Evolutionary conservation across 73 alveolate species (phyloP), one percentile per base, ranked within the genome.

Genomic region (Paramecium biaurelia): DNA sequence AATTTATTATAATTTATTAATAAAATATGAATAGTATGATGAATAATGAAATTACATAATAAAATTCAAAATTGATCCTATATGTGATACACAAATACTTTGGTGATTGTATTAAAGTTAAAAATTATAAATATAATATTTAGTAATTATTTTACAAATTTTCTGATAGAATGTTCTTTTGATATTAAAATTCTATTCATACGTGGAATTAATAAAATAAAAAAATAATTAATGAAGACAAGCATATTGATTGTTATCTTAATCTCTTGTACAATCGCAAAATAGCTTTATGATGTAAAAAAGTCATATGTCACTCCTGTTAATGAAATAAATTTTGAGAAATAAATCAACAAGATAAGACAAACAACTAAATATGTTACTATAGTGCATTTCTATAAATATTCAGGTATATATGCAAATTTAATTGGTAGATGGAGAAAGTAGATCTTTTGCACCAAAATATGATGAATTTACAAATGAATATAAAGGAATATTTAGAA

Each of bases 401-500:
- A 34, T 57, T 38, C 42, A 37, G 93, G 93, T 88, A 88, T 43
- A 34, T 30, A 9, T 7, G 42, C 26, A 10, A 7, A 21, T n/a
- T 86, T 28, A 12, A 53, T 53, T 32, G 26, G 70, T 20, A 76
- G 94, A 93, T 76, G 93, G 95, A 30, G 92, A 89, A 41, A 53
- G 92, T 24, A 59, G 53, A 76, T 42, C 42, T 43, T 49, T 72
- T 43, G 96, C 93, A 41, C 96, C 95, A 9, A 97, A 95, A 28
- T 94, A 94, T 76, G 97, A 96, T 30, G 96, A 93, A 76, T 94
- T 97, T 57, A 98, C 98, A 47, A 96, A 97, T 76, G 99, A 97
- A 85, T 96, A 97, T 93, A 95, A 96, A 94, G 99, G 99, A 1
- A 95, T 98, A 94, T 98, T 95, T 76, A 95, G 94, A 92, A 84